Evolutionary conservation across 1,284 basidiomycete genomes (phyloP).

Genomic region (Ganoderma leucocontextum): DNA sequence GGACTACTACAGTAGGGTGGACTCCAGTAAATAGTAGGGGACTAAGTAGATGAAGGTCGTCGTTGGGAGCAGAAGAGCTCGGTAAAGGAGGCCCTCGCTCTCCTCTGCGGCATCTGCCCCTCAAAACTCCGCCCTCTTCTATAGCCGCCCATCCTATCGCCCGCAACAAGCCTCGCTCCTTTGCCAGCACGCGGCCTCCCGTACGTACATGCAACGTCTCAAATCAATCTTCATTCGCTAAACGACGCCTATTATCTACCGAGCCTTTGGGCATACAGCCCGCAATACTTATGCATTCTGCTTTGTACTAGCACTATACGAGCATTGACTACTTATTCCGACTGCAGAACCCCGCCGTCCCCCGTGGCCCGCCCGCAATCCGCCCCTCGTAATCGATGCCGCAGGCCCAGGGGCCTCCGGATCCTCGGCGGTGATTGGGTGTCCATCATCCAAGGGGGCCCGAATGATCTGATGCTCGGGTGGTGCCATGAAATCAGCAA

Average conservation of each 20-base stretch:
- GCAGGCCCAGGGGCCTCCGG: conserved; percentile 29
- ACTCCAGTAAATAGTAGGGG: conserved; percentile 50
- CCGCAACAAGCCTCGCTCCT: conserved; percentile 15
- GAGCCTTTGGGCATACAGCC: conserved; percentile 2
- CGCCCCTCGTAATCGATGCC: conserved; percentile 23
- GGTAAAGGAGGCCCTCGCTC: conserved; percentile 37
- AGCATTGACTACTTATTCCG: conserved; percentile 14
- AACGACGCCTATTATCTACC: background rate
- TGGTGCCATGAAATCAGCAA: conserved; percentile 30
- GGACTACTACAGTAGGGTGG: conserved; percentile 50
- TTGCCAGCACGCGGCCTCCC: conserved; percentile 16
- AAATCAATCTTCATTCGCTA: conserved; percentile 9
- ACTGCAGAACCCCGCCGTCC: conserved; percentile 5
- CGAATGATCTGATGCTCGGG: conserved; percentile 31
- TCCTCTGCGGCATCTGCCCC: conserved; percentile 32
- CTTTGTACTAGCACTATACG: conserved; percentile 16
- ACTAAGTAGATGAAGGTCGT: conserved; percentile 56
- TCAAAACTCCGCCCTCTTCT: conserved; percentile 53
- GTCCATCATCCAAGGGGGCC: conserved; percentile 35
- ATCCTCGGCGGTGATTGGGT: conserved; percentile 37
- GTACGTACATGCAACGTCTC: background rate
- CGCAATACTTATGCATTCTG: conserved; percentile 6
- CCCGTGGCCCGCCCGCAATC: conserved; percentile 16
- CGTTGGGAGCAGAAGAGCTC: conserved; percentile 49
- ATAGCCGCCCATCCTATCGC: conserved; percentile 31